Conservation (phyloP, 768 basidiomycete genomes). For the Russula earlei region DNA sequence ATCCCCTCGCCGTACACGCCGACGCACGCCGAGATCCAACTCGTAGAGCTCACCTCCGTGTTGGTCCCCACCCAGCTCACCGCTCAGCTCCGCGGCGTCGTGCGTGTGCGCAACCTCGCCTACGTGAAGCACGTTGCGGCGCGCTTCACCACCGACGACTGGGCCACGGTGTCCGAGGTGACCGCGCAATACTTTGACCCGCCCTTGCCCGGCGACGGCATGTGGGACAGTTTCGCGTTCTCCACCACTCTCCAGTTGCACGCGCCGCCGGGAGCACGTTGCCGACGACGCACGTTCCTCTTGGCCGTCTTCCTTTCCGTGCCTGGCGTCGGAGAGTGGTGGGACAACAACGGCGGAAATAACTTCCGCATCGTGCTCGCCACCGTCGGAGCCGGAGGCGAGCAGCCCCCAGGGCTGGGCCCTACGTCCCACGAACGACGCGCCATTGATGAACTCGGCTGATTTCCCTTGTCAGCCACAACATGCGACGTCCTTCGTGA, state of each 20-base stretch:
- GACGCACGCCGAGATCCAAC: neutral
- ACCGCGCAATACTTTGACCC: neutral
- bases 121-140: conserved; percentile 40
- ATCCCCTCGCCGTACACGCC: neutral
- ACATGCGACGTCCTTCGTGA: neutral
- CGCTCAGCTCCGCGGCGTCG: conserved; percentile 30
- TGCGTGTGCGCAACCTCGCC: conserved; percentile 38
- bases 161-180: conserved; percentile 43
- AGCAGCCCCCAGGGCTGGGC: neutral
- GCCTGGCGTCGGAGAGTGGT: conserved; percentile 4
- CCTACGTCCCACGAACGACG: no score
- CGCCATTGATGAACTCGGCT: no score
- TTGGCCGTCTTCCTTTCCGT: neutral
- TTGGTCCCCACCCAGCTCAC: neutral
- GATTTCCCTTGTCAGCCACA: neutral
- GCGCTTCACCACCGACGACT: conserved; percentile 43
- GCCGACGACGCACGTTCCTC: neutral
- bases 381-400: no score
- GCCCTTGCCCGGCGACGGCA: neutral
- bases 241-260: neutral
- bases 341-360: conserved; percentile 10
- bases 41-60: neutral
- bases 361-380: neutral
- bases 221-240: conserved; percentile 9
- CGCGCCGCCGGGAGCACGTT: neutral